Evolutionary conservation across 306 rosid genomes (phyloP), one percentile per base, ranked within the genome.

Genomic region (Boehmeria nivea): DNA sequence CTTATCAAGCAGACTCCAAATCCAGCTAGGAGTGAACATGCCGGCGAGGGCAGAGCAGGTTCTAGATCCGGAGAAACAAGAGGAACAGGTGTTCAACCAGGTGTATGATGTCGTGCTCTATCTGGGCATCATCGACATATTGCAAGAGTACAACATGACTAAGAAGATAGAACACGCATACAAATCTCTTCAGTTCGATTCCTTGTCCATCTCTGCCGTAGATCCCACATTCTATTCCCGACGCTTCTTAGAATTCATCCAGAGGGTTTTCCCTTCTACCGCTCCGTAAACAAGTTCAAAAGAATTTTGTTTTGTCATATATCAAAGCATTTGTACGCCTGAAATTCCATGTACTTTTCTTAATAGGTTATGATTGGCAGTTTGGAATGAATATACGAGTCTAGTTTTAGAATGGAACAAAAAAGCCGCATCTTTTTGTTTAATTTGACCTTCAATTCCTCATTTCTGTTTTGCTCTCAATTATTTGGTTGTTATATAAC

Each of bases 21-120:
- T 91, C 76, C 99, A 91, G 71, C 77, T 91, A n/a, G 99, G 99
- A 53, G 99, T 91, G 53, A 91, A 91, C 81, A 82, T 91, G 99
- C 96, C 99, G 4, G 81, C 99, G 21, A 87, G 99, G 78, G 99
- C 99, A 59, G 99, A 91, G 74, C 87, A 49, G 74, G 68, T 84
- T 69, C 82, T 75, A 16, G 3, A 8, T 10, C n/a, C 45, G 12
- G 45, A 11, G 45, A 40, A n/a, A 12, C 15, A 40, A 12, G 96
- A 79, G 54, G 63, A 51, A 44, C 75, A 80, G 66, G 78, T 70
- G 74, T 87, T 87, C 40, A 87, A 76, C 23, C 85, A 81, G 57
- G 89, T 76, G 3, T 91, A 91, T 17, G 99, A 91, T 40, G 99
- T 91, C 0, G 99, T 91, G 42, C 94, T 91, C 13, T 91, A 87